Evolutionary conservation across 768 basidiomycete species (phyloP).

Genomic region (Coprinopsis marcescibilis): DNA sequence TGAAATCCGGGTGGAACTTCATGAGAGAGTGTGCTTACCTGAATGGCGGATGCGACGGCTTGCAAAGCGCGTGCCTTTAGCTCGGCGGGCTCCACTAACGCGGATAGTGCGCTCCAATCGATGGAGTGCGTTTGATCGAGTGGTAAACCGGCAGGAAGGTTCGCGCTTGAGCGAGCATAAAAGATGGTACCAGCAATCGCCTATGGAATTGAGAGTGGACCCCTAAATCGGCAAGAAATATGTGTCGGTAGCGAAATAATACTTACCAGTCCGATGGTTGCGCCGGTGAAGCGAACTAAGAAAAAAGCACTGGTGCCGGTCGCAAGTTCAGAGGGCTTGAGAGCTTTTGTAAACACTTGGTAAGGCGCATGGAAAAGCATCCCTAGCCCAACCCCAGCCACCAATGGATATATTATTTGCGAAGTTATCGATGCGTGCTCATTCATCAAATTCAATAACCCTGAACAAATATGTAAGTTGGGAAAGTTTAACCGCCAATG

Average conservation of each 20-base stretch:
- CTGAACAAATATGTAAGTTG: conserved; percentile 30
- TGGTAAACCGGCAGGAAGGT: conserved; percentile 43
- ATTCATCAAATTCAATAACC: conserved; percentile 59
- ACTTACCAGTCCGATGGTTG: conserved; percentile 73
- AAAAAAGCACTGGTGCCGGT: conserved; percentile 84
- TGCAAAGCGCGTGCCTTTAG: conserved; percentile 43
- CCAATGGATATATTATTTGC: conserved; percentile 57
- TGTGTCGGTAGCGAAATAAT: neutral
- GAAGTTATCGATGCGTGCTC: conserved; percentile 38
- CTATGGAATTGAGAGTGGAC: conserved; percentile 29
- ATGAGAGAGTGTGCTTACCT: conserved; percentile 34
- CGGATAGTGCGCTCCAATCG: conserved; percentile 46
- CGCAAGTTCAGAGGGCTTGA: conserved; percentile 64
- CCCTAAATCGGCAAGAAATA: neutral
- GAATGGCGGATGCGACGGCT: conserved; percentile 56
- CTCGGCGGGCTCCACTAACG: conserved; percentile 38
- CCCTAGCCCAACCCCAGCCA: conserved; percentile 74
- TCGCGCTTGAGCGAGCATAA: conserved; percentile 42
- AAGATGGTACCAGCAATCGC: conserved; percentile 75
- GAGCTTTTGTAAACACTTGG: conserved; percentile 65
- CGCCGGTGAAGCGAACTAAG: conserved; percentile 81
- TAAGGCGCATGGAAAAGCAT: conserved; percentile 86
- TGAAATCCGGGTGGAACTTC: conserved; percentile 8
- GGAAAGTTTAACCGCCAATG: conserved; percentile 16
- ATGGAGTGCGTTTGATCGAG: conserved; percentile 42